phyloP scores from a whole-genome alignment of 2,329 filamentous ascomycete species.

The Claviceps arundinis region DNA sequence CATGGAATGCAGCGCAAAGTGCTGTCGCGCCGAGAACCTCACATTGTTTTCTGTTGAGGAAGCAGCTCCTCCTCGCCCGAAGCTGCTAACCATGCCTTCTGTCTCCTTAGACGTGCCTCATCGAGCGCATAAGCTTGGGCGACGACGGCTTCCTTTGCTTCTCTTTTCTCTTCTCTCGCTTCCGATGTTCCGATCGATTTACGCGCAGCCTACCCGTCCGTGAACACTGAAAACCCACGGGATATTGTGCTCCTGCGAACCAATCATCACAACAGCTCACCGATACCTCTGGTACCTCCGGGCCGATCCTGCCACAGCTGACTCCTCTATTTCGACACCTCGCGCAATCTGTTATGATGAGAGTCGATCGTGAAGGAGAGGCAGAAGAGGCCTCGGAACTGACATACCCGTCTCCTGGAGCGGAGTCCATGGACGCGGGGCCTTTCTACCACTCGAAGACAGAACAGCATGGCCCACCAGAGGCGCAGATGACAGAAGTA shows the following conservation, averaged over 20 bases:
- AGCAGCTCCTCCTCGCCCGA: neutral
- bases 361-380: constrained; percentile 21
- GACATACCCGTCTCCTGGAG: constrained; percentile 33
- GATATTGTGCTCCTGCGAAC: neutral
- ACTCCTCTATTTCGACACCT: neutral
- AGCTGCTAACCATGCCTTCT: constrained; percentile 12
- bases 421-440: constrained; percentile 28
- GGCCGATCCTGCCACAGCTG: neutral
- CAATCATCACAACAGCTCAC: neutral
- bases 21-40: constrained; percentile 3
- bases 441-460: constrained; percentile 30
- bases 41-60: constrained; percentile 2
- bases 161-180: neutral
- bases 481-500: constrained; percentile 15
- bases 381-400: constrained; percentile 23
- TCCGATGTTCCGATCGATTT: neutral
- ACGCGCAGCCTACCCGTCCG: too few relatives aligned
- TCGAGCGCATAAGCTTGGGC: neutral
- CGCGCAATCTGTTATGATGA: constrained; percentile 14
- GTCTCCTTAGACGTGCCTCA: constrained; percentile 5
- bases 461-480: constrained; percentile 16
- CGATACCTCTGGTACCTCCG: neutral
- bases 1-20: constrained; percentile 2
- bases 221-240: too few relatives aligned
- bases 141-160: neutral